Evolutionary conservation across 257 asterid species (phyloP).

Genomic region (Solanum megistacrolobum): DNA sequence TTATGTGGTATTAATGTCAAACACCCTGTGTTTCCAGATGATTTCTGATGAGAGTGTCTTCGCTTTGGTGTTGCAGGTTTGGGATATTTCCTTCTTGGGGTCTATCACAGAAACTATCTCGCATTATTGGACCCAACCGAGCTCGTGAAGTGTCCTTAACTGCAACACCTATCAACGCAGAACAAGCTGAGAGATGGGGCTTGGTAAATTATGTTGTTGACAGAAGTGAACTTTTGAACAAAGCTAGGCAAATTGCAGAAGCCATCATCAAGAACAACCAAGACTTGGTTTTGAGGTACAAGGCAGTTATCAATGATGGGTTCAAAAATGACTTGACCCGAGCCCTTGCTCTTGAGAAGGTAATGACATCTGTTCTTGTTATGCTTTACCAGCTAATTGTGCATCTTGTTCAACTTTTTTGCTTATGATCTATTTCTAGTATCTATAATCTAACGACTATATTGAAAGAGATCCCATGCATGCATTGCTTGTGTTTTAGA

Average conservation of each 20-base stretch:
- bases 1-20: neutral
- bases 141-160: conserved; percentile 81
- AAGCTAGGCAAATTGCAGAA: conserved; percentile 69
- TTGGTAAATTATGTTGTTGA: conserved; percentile 88
- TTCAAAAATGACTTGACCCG: conserved; percentile 56
- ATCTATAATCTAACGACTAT: neutral
- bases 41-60: neutral
- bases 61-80: conserved; percentile 37
- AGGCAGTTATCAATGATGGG: conserved; percentile 81
- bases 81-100: conserved; percentile 99
- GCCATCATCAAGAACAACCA: conserved; percentile 79
- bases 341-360: conserved; percentile 93
- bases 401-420: neutral
- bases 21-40: neutral
- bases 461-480: neutral
- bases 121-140: conserved; percentile 71
- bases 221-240: conserved; percentile 50
- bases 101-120: conserved; percentile 88
- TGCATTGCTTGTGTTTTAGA: neutral
- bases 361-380: conserved; percentile 6
- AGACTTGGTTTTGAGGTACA: conserved; percentile 71
- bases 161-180: conserved; percentile 66
- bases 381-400: neutral
- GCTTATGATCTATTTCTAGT: neutral
- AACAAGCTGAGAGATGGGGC: conserved; percentile 93